Evolutionary conservation across 2,329 filamentous ascomycete genomes (phyloP).

Genomic region (Trichoderma hamatum): DNA sequence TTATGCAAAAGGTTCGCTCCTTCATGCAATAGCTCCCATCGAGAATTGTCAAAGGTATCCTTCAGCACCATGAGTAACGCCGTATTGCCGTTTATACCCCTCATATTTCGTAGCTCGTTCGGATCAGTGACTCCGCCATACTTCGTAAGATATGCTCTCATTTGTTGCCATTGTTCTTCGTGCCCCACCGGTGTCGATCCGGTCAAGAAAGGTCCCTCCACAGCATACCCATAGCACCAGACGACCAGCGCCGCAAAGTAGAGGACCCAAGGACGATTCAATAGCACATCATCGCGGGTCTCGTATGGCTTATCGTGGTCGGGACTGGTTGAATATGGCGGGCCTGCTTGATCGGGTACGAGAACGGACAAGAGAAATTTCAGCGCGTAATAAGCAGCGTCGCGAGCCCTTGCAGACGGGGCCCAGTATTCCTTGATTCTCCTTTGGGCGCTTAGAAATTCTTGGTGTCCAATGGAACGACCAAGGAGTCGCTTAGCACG

Average conservation of each 20-base stretch:
- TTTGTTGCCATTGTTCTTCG: constrained; percentile 71
- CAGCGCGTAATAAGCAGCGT: constrained; percentile 90
- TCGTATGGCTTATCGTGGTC: constrained; percentile 64
- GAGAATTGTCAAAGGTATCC: constrained; percentile 77
- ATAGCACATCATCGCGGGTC: constrained; percentile 82
- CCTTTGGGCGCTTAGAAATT: constrained; percentile 76
- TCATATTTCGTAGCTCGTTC: constrained; percentile 72
- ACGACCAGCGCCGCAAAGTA: constrained; percentile 92
- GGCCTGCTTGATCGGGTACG: constrained; percentile 52
- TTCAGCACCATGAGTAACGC: constrained; percentile 80
- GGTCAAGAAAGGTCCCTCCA: constrained; percentile 74
- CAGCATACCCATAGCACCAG: constrained; percentile 91
- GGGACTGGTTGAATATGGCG: constrained; percentile 45
- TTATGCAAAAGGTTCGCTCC: constrained; percentile 78
- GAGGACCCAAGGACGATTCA: constrained; percentile 93
- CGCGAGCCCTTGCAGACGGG: constrained; percentile 80
- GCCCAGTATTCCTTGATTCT: constrained; percentile 91
- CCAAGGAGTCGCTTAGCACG: constrained; percentile 83
- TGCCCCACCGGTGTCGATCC: constrained; percentile 57
- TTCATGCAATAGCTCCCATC: constrained; percentile 92
- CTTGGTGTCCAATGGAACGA: constrained; percentile 78
- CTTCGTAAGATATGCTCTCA: constrained; percentile 75
- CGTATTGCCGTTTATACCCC: constrained; percentile 79
- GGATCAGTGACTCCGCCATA: constrained; percentile 74
- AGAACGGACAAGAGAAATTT: constrained; percentile 87